phyloP scores from a whole-genome alignment of 768 basidiomycete species.

The Boletus vermiculosoides region DNA sequence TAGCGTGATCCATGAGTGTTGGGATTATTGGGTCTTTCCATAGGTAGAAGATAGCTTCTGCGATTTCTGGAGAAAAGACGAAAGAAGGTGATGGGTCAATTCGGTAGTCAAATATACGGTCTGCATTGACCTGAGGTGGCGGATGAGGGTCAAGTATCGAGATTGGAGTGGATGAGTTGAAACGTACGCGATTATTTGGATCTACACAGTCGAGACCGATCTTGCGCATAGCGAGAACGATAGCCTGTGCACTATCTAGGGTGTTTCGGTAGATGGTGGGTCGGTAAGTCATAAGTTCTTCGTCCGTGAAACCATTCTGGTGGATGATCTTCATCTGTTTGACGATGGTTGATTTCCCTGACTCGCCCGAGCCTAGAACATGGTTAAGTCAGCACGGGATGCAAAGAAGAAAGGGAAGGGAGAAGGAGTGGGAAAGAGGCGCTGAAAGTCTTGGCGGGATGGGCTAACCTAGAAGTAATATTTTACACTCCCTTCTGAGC shows the following conservation, averaged over 20 bases:
- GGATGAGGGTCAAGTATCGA: background rate
- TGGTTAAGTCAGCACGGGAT: background rate
- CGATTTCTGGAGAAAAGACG: constrained; percentile 60
- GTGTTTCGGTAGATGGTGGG: constrained; percentile 84
- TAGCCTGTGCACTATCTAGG: constrained; percentile 83
- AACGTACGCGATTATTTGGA: constrained; percentile 54
- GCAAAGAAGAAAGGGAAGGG: background rate
- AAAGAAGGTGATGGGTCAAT: constrained; percentile 41
- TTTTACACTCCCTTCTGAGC: constrained; percentile 89
- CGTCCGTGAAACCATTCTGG: constrained; percentile 79
- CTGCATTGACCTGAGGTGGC: constrained; percentile 44
- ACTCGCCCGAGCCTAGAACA: constrained; percentile 84
- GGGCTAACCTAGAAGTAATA: constrained; percentile 79
- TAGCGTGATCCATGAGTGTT: constrained; percentile 53
- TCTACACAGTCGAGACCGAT: constrained; percentile 75
- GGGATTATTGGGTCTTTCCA: constrained; percentile 67
- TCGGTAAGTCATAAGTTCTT: constrained; percentile 75
- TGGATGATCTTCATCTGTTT: constrained; percentile 99
- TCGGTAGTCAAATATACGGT: constrained; percentile 61
- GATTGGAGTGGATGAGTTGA: fast-evolving
- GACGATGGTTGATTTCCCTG: constrained; percentile 93
- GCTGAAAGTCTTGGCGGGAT: constrained; percentile 3
- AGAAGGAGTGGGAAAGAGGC: constrained; percentile 7
- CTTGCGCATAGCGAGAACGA: constrained; percentile 84
- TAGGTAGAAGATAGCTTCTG: constrained; percentile 63